Percentiles rank a stretch among this genome's conserved stretches.
These are phyloP conservation scores for Elsinoe perseae DNA, from an alignment of 2,329 filamentous ascomycete genomes.

Conservation along the genomic window DNA sequence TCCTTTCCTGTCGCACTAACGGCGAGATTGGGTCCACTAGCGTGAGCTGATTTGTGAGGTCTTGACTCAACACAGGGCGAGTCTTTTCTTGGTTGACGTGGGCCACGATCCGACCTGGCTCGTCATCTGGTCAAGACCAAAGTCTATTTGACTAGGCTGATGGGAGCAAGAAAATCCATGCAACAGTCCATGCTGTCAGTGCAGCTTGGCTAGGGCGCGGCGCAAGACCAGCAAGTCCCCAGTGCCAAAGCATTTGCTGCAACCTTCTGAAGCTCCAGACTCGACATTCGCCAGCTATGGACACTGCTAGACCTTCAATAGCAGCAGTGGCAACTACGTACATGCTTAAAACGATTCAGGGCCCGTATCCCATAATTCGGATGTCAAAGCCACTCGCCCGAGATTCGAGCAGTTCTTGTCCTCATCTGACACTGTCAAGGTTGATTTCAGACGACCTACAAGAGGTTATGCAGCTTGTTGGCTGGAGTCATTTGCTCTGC, in stretches of 20 bases:
- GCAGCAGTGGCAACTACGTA: not conserved
- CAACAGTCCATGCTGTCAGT: not conserved
- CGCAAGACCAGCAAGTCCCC: not conserved
- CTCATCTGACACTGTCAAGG: not conserved
- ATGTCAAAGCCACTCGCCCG: not conserved
- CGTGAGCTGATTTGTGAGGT: not conserved
- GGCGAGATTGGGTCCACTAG: constrained; percentile 7
- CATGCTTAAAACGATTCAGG: not conserved
- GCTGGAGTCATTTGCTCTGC: not conserved
- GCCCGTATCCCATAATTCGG: not conserved
- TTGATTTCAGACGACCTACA: too few relatives aligned
- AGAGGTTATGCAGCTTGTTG: not conserved
- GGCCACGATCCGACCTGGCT: constrained; percentile 5
- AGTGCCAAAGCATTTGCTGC: not conserved
- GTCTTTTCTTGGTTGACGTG: constrained; percentile 4
- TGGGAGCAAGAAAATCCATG: not conserved
- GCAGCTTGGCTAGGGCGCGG: not conserved
- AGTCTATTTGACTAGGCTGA: not conserved
- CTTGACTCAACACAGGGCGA: not conserved
- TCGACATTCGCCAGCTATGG: not conserved
- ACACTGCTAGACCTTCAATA: not conserved
- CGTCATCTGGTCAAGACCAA: constrained; percentile 10
- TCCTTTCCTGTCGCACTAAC: constrained; percentile 11
- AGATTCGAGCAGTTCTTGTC: not conserved
- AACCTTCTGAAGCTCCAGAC: not conserved